Evolutionary conservation across 192 early-diverging fungal genomes (phyloP), one percentile per base, ranked within the genome.

Genomic region (Mortierella hygrophila): DNA sequence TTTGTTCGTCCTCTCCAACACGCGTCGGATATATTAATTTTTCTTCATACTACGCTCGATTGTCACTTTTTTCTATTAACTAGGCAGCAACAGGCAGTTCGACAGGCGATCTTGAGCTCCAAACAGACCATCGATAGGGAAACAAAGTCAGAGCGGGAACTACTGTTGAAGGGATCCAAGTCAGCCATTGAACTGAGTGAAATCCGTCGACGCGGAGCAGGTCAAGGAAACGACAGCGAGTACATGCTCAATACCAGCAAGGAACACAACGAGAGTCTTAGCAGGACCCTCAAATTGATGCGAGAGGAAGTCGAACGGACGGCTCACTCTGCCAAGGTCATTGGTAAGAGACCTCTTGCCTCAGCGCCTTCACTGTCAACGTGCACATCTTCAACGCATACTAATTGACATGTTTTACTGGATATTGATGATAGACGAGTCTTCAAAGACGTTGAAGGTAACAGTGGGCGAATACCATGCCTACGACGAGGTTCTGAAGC

Each of bases 291-390:
- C 7, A 87, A 89, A 60, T 85, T 95, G 57, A 93, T 95, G 92
- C 89, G 91, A 26, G 89, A 92, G 81, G 94, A 95, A 74, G 79
- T 95, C 9, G 93, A 93, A 88, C 90, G 91, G 54, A 94, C 92
- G 57, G 73, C 89, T 10, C 88, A 91, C 63, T 91, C 91, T 13
- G 89, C 90, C 23, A 91, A 88, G 71, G 65, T 92, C 15, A 81
- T 94, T 26, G 92, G 94, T 94, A 83, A 73, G 77, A 42, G 5
- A 72, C 37, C 15, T 32, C 37, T 18, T n/a, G 23, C 21, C 52
- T 52, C 74, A 52, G 4, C 5, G 37, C 70, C 42, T 71, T 20
- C 32, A 23, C 1, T 63, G 70, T 73, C 7, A 2, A n/a, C 54
- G 47, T 32, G 65, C 65, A 9, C 37, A 2, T 70, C 2, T 47